These are phyloP conservation scores for Xylaria multiplex DNA, from an alignment of 2,329 filamentous ascomycete species.

Conservation along the genomic window DNA sequence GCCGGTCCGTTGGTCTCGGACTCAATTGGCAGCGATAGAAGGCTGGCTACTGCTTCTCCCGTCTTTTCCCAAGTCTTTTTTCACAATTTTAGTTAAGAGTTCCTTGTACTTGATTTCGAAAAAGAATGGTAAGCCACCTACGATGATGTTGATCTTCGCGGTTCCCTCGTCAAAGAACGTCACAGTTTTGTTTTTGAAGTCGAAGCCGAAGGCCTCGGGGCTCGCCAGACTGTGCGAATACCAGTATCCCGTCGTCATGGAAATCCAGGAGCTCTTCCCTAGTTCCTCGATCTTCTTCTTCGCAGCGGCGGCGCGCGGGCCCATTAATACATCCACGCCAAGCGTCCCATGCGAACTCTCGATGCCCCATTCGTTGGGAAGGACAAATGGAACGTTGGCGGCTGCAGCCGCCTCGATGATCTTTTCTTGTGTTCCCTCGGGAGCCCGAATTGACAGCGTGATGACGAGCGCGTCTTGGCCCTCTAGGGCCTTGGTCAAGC, in stretches of 20 bases:
- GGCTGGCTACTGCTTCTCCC: slow-evolving; percentile 60
- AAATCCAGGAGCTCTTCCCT: slow-evolving; percentile 56
- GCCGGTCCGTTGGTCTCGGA: slow-evolving; percentile 51
- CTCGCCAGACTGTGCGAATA: slow-evolving; percentile 62
- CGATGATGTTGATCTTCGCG: slow-evolving; percentile 62
- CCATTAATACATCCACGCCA: slow-evolving; percentile 48
- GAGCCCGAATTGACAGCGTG: slow-evolving; percentile 57
- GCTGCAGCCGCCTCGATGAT: slow-evolving; percentile 65
- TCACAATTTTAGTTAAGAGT: not conserved
- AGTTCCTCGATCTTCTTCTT: slow-evolving; percentile 54
- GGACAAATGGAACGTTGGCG: slow-evolving; percentile 64
- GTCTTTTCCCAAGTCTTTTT: slow-evolving; percentile 46
- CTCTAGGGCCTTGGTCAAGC: slow-evolving; percentile 60
- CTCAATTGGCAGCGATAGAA: slow-evolving; percentile 59
- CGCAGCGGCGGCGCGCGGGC: slow-evolving; percentile 31
- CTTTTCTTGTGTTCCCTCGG: slow-evolving; percentile 58
- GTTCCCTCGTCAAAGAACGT: slow-evolving; percentile 67
- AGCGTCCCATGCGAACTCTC: slow-evolving; percentile 55
- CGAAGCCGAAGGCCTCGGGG: slow-evolving; percentile 58
- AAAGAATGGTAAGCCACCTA: slow-evolving; percentile 53
- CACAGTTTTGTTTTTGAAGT: slow-evolving; percentile 55
- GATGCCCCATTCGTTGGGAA: slow-evolving; percentile 62
- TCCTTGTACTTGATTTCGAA: slow-evolving; percentile 55
- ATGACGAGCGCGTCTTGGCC: slow-evolving; percentile 69
- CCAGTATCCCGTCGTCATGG: slow-evolving; percentile 60